A percentile compares a stretch with the other conserved stretches of the same genome.
Conservation (phyloP, 345 rosid genomes). For the Acer campestre region DNA sequence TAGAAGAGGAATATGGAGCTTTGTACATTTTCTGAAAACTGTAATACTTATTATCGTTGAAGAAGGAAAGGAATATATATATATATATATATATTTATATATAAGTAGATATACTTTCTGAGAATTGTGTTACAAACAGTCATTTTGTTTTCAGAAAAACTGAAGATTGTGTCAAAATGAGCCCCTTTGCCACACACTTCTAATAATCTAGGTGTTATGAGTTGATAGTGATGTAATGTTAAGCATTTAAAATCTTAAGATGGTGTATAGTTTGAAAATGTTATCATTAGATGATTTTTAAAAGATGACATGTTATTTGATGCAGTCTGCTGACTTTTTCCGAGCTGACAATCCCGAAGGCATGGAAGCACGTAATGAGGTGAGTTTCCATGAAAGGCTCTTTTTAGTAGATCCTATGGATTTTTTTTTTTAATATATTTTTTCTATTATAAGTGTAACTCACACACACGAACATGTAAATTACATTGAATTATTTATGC, state of each 20-base stretch:
- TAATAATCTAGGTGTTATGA: background rate
- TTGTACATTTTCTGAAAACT: background rate
- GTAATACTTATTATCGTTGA: background rate
- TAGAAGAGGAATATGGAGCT: background rate
- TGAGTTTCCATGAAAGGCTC: constrained; percentile 30
- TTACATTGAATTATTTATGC: too few relatives aligned
- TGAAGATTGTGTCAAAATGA: background rate
- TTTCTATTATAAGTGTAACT: constrained; percentile 17
- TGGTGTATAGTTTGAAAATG: background rate
- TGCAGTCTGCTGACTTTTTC: constrained; percentile 97
- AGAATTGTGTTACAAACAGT: background rate
- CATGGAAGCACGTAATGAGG: constrained; percentile 98
- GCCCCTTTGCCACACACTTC: background rate
- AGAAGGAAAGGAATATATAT: background rate
- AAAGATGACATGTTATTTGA: constrained; percentile 25
- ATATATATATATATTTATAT: too few relatives aligned
- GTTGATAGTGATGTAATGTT: background rate
- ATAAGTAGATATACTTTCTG: background rate
- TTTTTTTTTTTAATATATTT: background rate
- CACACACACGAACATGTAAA: background rate
- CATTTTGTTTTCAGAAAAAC: background rate
- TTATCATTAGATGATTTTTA: constrained; percentile 19
- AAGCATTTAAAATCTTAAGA: background rate
- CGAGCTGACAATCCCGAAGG: constrained; percentile 98
- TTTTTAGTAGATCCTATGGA: background rate